Evolutionary conservation across 345 rosid genomes (phyloP), one percentile per base, ranked within the genome.

Genomic region (Acer yangbiense): DNA sequence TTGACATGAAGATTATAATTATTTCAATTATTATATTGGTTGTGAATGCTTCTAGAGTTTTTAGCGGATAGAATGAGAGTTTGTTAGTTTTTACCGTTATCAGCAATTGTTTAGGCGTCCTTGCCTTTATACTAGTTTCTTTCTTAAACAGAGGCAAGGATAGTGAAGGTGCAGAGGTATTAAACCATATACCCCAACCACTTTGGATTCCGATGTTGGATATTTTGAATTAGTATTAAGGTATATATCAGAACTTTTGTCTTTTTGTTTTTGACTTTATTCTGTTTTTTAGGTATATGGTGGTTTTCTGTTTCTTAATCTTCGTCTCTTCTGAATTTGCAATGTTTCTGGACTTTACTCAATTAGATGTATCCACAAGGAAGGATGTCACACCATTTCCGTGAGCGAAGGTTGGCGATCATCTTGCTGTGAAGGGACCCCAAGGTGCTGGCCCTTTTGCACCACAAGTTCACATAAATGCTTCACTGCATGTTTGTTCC

Each of bases 341-440:
- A 41, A 20, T 71, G 58, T 21, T 23, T 69, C 27, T 81, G 65
- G 35, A 68, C 55, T 71, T 77, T 75, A 12, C 43, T 68, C 27
- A 58, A 76, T 14, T 79, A 96, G 99, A 96, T 96, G 99, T 96
- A 96, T 79, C 95, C 99, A 8, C 97, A 91, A 90, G 99, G 99
- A 86, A 87, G 97, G 85, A 96, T 96, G 98, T 96, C 99, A 72
- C 98, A 94, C 83, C 99, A 96, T 88, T 96, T 96, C 82, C 89
- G 98, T 12, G 97, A 96, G 91, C 94, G 93, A 85, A 79, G 46
- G 98, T 90, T 74, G 98, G 95, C 78, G 92, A 94, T 86, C 76
- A 74, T 80, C 98, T 96, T 72, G 78, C 98, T 7, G 99, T 96
- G 2, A 96, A 91, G 85, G 99, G 99, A 71, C 99, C n/a, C 99